Conservation (phyloP, 805 yeast genomes). For the Spathaspora passalidarum region DNA sequence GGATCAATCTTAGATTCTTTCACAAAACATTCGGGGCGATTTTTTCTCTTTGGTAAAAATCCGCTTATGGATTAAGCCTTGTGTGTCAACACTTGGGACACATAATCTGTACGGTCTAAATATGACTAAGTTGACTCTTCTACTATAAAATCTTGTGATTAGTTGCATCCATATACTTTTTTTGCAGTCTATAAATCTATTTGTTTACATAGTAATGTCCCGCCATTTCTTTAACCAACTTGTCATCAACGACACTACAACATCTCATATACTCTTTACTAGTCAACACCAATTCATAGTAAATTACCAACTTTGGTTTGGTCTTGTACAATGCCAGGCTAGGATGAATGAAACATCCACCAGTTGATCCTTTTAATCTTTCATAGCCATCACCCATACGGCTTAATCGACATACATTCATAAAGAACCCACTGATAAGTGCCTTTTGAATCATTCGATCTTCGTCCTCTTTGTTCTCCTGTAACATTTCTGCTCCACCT, state of each 20-base stretch:
- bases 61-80: too few relatives aligned
- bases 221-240: slow-evolving; percentile 5
- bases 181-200: background rate
- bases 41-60: too few relatives aligned
- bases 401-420: slow-evolving; percentile 59
- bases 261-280: slow-evolving; percentile 86
- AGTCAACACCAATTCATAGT: slow-evolving; percentile 81
- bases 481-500: slow-evolving; percentile 34
- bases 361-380: slow-evolving; percentile 59
- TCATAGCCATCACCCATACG: slow-evolving; percentile 67
- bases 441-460: slow-evolving; percentile 46
- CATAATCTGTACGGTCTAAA: too few relatives aligned
- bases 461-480: slow-evolving; percentile 20
- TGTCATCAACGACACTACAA: slow-evolving; percentile 66
- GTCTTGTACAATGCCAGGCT: slow-evolving; percentile 64
- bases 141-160: background rate
- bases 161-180: too few relatives aligned
- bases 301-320: slow-evolving; percentile 70
- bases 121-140: too few relatives aligned
- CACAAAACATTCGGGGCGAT: too few relatives aligned
- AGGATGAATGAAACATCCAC: slow-evolving; percentile 72
- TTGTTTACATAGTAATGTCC: slow-evolving; percentile 1
- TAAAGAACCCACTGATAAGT: slow-evolving; percentile 65
- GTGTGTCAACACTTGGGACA: too few relatives aligned
- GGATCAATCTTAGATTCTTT: too few relatives aligned